Conservation (phyloP, 495 filamentous ascomycete genomes). For the Talaromyces borbonicus region DNA sequence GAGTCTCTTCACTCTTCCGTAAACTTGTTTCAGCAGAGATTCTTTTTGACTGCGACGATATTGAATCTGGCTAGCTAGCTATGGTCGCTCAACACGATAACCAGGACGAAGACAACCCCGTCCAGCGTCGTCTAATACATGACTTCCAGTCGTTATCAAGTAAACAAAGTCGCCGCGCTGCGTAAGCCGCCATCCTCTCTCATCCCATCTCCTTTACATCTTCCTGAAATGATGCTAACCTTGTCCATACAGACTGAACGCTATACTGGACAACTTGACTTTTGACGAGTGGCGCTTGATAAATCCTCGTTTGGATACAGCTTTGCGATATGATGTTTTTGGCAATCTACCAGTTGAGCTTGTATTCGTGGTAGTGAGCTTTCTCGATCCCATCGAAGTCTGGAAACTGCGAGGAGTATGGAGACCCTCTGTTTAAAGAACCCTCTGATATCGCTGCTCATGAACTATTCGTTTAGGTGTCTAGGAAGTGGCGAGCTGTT, state of each 20-base stretch:
- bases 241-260: constrained; percentile 15
- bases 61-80: too few species aligned
- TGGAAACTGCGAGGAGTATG: constrained; percentile 21
- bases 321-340: constrained; percentile 26
- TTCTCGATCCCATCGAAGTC: constrained; percentile 18
- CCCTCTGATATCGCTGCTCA: background rate
- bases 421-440: background rate
- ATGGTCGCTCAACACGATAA: background rate
- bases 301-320: constrained; percentile 13
- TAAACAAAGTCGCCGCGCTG: constrained; percentile 8
- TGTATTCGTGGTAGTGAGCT: constrained; percentile 14
- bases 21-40: too few species aligned
- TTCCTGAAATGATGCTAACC: constrained; percentile 5
- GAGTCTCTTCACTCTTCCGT: too few species aligned
- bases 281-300: constrained; percentile 25
- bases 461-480: constrained; percentile 16
- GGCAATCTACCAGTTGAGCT: constrained; percentile 25
- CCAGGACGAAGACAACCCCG: background rate
- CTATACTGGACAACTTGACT: constrained; percentile 20
- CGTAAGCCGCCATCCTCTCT: constrained; percentile 4
- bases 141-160: constrained; percentile 8
- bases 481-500: constrained; percentile 21
- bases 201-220: background rate
- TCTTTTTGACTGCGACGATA: too few species aligned
- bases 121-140: background rate